Evolutionary conservation across 805 yeast species (phyloP), one percentile per base, ranked within the genome.

Genomic region (Lachancea sp.): DNA sequence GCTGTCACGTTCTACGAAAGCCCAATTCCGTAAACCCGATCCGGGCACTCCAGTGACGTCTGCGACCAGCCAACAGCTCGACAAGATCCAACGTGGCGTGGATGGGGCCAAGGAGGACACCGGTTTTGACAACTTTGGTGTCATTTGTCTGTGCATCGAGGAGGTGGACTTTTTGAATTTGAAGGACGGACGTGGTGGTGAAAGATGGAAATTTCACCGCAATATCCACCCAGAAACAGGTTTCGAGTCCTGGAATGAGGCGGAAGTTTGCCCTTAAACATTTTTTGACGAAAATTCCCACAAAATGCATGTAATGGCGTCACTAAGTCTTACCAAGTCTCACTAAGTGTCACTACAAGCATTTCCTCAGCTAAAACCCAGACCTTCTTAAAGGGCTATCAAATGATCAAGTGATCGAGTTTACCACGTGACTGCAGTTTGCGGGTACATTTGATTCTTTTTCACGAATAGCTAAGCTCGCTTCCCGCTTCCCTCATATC

Each of bases 21-120:
- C 81, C 37, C 72, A 81, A 20, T 87, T 83, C 64, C 75, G 84
- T 45, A 81, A 79, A 52, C 95, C 95, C 0, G 65, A 72, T 1
- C 95, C 95, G 2, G 82, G 82, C n/a, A 66, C 79, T 1, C 65
- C 68, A 18, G 57, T 87, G 58, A 75, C 77, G 10, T 70, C 69
- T 7, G 81, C 78, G 35, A 77, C 77, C 46, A 69, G 71, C 31
- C 77, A 77, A 52, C 60, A 71, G 45, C 64, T 87, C 36, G 95
- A 87, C 62, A 77, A 85, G 42, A 81, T 87, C 38, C 71, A 76
- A 39, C 73, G 95, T 53, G 91, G 95, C 11, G 95, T 87, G 15
- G 95, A 87, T 63, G 95, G 95, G 7, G 73, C 77, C 36, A 74
- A 77, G 56, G 81, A 78, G 41, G 80, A 77, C 26, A 78, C 77